phyloP scores from a whole-genome alignment of 2,329 filamentous ascomycete species.

The Endoconidiophora laricicola region DNA sequence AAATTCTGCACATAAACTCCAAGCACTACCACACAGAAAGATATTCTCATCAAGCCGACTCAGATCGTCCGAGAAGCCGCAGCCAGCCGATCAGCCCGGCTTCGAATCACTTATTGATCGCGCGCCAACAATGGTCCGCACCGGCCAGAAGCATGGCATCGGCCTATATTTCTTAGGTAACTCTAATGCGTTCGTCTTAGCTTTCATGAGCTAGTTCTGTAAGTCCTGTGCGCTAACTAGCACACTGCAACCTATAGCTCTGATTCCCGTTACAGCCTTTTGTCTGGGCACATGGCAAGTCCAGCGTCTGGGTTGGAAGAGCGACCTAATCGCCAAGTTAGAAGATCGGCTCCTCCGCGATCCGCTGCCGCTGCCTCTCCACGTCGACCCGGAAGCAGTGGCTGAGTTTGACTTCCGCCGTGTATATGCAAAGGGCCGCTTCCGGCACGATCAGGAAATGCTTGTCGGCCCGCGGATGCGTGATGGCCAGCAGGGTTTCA shows the following conservation, averaged over 20 bases:
- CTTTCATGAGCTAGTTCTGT: background rate
- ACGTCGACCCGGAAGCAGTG: constrained; percentile 65
- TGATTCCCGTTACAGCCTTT: constrained; percentile 88
- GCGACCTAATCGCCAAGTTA: constrained; percentile 73
- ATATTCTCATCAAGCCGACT: constrained; percentile 10
- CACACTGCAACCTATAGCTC: constrained; percentile 27
- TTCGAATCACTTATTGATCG: constrained; percentile 75
- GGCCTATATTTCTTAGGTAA: constrained; percentile 63
- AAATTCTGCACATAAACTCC: background rate
- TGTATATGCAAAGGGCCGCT: constrained; percentile 56
- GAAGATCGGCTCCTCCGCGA: constrained; percentile 80
- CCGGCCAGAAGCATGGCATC: constrained; percentile 55
- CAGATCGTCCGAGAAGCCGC: constrained; percentile 18
- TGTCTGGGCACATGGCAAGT: constrained; percentile 89
- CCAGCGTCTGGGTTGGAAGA: constrained; percentile 83
- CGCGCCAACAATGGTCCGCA: constrained; percentile 62
- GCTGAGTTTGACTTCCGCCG: constrained; percentile 83
- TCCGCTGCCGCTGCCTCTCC: constrained; percentile 70
- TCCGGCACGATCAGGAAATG: constrained; percentile 90
- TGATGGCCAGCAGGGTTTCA: constrained; percentile 78
- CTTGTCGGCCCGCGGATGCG: constrained; percentile 77
- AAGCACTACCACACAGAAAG: background rate
- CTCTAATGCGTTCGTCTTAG: constrained; percentile 1
- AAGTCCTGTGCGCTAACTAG: constrained; percentile 1
- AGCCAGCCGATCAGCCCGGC: constrained; percentile 55